Evolutionary conservation across 1,284 basidiomycete species (phyloP).

Genomic region (Tilletia horrida): DNA sequence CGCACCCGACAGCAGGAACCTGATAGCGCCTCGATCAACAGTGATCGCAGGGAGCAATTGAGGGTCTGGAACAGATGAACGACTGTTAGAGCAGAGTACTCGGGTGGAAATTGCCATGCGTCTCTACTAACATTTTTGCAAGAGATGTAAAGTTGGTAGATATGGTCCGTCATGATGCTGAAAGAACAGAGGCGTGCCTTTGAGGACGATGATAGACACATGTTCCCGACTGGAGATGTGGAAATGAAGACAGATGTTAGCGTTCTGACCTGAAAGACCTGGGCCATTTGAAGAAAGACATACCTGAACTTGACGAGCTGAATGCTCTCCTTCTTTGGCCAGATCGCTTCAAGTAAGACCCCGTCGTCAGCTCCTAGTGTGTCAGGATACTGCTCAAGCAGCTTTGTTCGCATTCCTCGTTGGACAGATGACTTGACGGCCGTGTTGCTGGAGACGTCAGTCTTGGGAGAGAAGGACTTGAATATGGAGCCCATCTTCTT

Average conservation of each 20-base stretch:
- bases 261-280: not conserved
- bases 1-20: slow-evolving; percentile 78
- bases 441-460: slow-evolving; percentile 87
- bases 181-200: slow-evolving; percentile 85
- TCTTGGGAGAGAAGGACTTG: slow-evolving; percentile 59
- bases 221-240: slow-evolving; percentile 75
- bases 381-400: slow-evolving; percentile 77
- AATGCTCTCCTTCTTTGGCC: slow-evolving; percentile 97
- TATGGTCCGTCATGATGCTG: slow-evolving; percentile 95
- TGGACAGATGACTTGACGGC: slow-evolving; percentile 92
- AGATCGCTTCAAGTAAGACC: slow-evolving; percentile 74
- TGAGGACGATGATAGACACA: slow-evolving; percentile 83
- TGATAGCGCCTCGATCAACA: slow-evolving; percentile 94
- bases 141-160: slow-evolving; percentile 77
- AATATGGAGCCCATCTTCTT: slow-evolving; percentile 37
- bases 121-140: slow-evolving; percentile 69
- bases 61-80: slow-evolving; percentile 61
- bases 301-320: slow-evolving; percentile 87
- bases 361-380: slow-evolving; percentile 60
- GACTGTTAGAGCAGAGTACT: not conserved
- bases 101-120: not conserved
- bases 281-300: slow-evolving; percentile 46
- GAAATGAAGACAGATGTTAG: slow-evolving; percentile 13
- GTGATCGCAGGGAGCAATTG: slow-evolving; percentile 80
- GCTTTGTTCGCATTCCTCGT: slow-evolving; percentile 73